Conservation (phyloP, 495 filamentous ascomycete species). For the Aspergillus sclerotiicarbonarius region DNA sequence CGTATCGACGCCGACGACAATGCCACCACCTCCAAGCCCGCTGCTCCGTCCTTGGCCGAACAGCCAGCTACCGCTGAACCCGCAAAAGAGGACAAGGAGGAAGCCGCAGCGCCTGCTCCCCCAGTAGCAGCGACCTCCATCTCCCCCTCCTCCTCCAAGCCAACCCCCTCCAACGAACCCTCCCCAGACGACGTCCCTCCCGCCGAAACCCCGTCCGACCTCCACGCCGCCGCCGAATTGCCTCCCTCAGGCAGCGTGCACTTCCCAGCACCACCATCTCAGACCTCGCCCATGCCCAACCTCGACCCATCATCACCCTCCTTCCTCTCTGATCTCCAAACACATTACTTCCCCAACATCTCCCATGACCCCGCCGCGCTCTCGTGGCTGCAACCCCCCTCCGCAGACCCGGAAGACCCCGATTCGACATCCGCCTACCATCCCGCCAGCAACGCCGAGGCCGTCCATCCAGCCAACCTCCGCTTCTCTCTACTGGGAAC, state of each 20-base stretch:
- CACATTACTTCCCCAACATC: slow-evolving; percentile 88
- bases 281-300: slow-evolving; percentile 50
- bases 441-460: slow-evolving; percentile 59
- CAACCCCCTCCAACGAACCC: background rate
- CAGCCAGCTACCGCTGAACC: background rate
- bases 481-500: slow-evolving; percentile 85
- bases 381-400: slow-evolving; percentile 81
- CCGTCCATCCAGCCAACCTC: slow-evolving; percentile 71
- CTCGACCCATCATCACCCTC: slow-evolving; percentile 79
- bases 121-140: slow-evolving; percentile 13
- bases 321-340: slow-evolving; percentile 80
- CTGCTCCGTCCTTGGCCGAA: background rate
- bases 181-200: slow-evolving; percentile 39
- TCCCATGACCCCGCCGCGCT: slow-evolving; percentile 80
- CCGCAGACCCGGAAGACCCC: slow-evolving; percentile 55
- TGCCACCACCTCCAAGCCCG: background rate
- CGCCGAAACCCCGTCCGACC: slow-evolving; percentile 33
- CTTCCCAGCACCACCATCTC: slow-evolving; percentile 57
- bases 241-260: slow-evolving; percentile 50
- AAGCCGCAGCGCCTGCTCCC: background rate
- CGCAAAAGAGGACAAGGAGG: background rate
- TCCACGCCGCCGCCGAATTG: slow-evolving; percentile 41
- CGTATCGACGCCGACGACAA: slow-evolving; percentile 64
- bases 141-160: slow-evolving; percentile 9
- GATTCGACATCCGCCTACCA: slow-evolving; percentile 66